Evolutionary conservation across 2,329 filamentous ascomycete species (phyloP), one percentile per base, ranked within the genome.

Genomic region (Nigrograna mackinnonii): DNA sequence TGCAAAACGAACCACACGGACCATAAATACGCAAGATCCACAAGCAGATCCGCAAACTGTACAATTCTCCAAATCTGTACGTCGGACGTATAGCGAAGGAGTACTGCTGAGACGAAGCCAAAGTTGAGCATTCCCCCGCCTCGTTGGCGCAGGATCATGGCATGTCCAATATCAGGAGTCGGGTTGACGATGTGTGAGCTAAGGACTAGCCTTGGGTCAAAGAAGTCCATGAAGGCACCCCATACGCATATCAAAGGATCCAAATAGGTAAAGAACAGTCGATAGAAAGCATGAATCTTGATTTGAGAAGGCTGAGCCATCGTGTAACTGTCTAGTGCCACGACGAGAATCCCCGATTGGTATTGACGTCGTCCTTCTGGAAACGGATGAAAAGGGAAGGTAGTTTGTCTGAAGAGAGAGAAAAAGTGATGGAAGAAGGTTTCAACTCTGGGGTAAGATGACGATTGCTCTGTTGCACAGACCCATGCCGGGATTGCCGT

Each of bases 161-260:
- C 34, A 33, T 60, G 54, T 5, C 55, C 56, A 19, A 54, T 51
- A 26, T 61, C 55, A 3, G 47, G 49, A 1, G 32, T 39, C 4
- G 51, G 46, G 9, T 37, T 39, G 21, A 54, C 52, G 17, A 76
- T 31, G 37, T 39, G 37, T 7, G 37, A 30, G 22, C 16, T 31
- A 2, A 60, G 50, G 17, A 62, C 54, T 28, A 54, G 41, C 6
- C 37, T 35, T 1, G 52, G 54, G 13, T 45, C 35, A 43, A 60
- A 58, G 36, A 60, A 52, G 46, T 63, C 59, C 46, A 62, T 53
- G 40, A 55, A 62, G 4, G 58, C 54, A 36, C 54, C 58, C 50
- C 48, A 58, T 24, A 53, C 33, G 39, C 52, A 58, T 37, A 61
- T 56, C 21, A 61, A 20, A 13, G 58, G 57, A 33, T 63, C 60